Base-by-base conservation (phyloP, 352 stramenopile species). In the Globisporangium iwayamae region DNA sequence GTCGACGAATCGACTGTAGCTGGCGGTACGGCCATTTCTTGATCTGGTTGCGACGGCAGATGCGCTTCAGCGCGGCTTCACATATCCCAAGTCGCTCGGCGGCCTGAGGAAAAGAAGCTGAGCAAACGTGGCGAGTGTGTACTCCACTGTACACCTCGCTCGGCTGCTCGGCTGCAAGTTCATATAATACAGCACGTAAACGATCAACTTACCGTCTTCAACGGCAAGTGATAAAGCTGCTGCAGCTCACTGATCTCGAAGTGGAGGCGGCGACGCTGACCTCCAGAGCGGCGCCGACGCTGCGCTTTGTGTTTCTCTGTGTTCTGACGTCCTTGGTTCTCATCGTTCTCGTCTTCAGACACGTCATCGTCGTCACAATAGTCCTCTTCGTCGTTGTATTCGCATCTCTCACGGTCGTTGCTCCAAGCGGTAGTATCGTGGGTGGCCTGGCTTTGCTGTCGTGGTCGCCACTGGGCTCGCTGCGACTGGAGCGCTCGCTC, bases 1-100 rank as follows among this genome's bases (percentile, higher is more conserved):
- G 79, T 28, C 76, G 73, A 45, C 67, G 65, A 18, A 91, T 72
- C 9, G 81, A 91, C n/a, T 81, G 73, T 6, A 91, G 53, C 51
- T 90, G 76, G 52, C 85, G 74, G 54, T 85, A 94, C 16, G 85
- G 85, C 85, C 85, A 94, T 54, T 87, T 88, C 25, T 64, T 70
- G 60, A 94, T 87, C 47, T 66, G 63, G 60, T 91, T 89, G 39
- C 81, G 81, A 30, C 85, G 80, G 50, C 85, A 94, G 43, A 91
- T 88, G 2, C 85, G 82, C 73, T 92, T 94, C 11, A 94, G 65
- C n/a, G 85, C 85, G n/a, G 81, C 85, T 56, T 94, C 85, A 18
- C 83, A 94, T 30, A 91, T 67, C 1, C 79, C 79, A 4, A 94
- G 78, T 22, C 56, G 65, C 39, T 71, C 60, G 36, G 85, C 85